Base-by-base conservation (phyloP, 495 filamentous ascomycete species). In the Staphylotrichum longicolle region DNA sequence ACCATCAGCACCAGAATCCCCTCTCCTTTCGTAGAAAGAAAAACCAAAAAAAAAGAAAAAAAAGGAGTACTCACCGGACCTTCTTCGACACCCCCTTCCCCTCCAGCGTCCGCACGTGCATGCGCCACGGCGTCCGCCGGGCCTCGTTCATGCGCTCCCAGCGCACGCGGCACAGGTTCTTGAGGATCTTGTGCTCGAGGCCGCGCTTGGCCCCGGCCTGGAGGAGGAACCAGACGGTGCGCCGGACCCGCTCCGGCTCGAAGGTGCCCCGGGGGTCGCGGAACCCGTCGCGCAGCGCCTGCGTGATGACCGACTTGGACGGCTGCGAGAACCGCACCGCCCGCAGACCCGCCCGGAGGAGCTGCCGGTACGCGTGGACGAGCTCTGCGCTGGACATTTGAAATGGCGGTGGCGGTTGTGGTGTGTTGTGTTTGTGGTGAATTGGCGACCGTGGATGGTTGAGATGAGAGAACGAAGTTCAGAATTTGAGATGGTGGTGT, bases 271-370 rank as follows among this genome's bases (percentile, higher is more conserved):
- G 62, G 45, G 77, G 74, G 35, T 80, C 80, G 44, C 91, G 89
- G 73, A 96, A 98, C 9, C 86, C 84, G 0, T 66, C 72, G 49
- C 90, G 86, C 41, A 98, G 67, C 61, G 81, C 82, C 50, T 86
- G 77, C 41, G 82, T 81, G 32, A 90, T 69, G 1, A 83, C 80
- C 76, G 83, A 86, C 56, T 91, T 88, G 32, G 86, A 79, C 1
- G 95, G 94, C 49, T 83, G 83, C 0, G 93, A 85, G 76, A 89
- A 94, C 59, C 90, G 88, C 37, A 96, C 82, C 2, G 90, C 92
- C 46, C 85, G 88, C 12, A 98, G 82, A 12, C 83, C 81, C 12
- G 83, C 82, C 47, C 88, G 86, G 65, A 88, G 89, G 44, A 98
- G 80, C 41, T 84, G 78, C 57, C 94, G 87, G 75, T 98, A 98